Percentiles rank a stretch among this genome's conserved stretches.
These are phyloP conservation scores for Microbotryum intermedium DNA, from an alignment of 1,284 basidiomycete genomes.

Conservation along the genomic window DNA sequence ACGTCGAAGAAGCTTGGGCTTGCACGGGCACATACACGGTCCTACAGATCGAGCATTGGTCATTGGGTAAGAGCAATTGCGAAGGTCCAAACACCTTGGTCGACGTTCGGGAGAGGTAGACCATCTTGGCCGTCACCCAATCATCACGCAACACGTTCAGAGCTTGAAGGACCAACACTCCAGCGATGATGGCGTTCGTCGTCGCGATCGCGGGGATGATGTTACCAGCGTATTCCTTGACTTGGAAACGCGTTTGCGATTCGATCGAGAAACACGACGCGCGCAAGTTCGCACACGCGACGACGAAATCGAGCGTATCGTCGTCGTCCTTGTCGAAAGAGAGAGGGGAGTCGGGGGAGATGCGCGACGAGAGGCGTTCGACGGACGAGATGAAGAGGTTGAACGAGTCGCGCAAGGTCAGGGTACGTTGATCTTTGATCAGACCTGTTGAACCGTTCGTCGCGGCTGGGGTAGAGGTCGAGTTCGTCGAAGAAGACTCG, in stretches of 20 bases:
- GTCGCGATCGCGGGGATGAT: constrained; percentile 99
- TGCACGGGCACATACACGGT: constrained; percentile 69
- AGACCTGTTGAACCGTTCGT: constrained; percentile 35
- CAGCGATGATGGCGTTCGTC: constrained; percentile 95
- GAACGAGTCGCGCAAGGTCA: constrained; percentile 70
- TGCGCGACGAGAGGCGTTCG: constrained; percentile 63
- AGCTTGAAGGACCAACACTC: constrained; percentile 85
- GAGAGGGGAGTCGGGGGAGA: constrained; percentile 58
- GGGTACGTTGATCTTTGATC: constrained; percentile 69
- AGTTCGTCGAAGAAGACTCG: no score
- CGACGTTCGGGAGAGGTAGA: constrained; percentile 30
- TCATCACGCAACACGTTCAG: constrained; percentile 56
- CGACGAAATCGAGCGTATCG: constrained; percentile 92
- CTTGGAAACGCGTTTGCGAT: constrained; percentile 85
- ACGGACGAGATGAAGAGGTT: constrained; percentile 73
- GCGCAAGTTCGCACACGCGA: constrained; percentile 84
- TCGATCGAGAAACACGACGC: constrained; percentile 82
- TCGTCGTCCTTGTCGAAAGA: constrained; percentile 98
- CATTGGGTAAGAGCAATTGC: constrained; percentile 55
- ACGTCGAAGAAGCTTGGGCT: constrained; percentile 60
- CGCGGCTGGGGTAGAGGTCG: constrained; percentile 21
- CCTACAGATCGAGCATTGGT: constrained; percentile 71
- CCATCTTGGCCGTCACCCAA: constrained; percentile 27
- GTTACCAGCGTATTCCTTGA: constrained; percentile 99
- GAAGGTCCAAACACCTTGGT: constrained; percentile 45